These are phyloP conservation scores for Termitomyces sp. DNA, from an alignment of 768 basidiomycete genomes.

Conservation along the genomic window DNA sequence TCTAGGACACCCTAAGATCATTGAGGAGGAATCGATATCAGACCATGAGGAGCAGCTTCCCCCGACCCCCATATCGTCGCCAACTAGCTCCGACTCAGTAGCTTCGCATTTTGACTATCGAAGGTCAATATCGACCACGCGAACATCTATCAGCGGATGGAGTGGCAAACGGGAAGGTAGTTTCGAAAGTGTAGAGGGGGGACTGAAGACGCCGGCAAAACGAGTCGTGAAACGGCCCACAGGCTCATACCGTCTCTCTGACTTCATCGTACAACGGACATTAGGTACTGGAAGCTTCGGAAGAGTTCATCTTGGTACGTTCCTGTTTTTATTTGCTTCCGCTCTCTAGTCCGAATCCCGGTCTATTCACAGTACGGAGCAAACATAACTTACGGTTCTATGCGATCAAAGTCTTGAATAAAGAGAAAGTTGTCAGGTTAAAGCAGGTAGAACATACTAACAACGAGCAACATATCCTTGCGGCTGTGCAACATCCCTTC, in stretches of 20 bases:
- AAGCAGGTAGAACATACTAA: slow-evolving; percentile 99
- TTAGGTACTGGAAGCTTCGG: slow-evolving; percentile 97
- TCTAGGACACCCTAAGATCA: slow-evolving; percentile 25
- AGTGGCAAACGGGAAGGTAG: slow-evolving; percentile 33
- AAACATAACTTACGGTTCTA: slow-evolving; percentile 95
- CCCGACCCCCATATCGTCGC: slow-evolving; percentile 25
- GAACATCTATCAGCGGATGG: slow-evolving; percentile 54
- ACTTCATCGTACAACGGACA: slow-evolving; percentile 79
- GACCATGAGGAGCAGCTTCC: slow-evolving; percentile 18
- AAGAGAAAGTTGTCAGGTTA: slow-evolving; percentile 85
- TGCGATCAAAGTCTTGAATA: slow-evolving; percentile 91
- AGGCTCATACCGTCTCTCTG: slow-evolving; percentile 64
- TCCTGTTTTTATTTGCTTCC: slow-evolving; percentile 3
- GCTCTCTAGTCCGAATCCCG: slow-evolving; percentile 5
- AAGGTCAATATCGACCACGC: slow-evolving; percentile 63
- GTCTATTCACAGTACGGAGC: slow-evolving; percentile 59
- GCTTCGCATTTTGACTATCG: slow-evolving; percentile 45
- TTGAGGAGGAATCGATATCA: slow-evolving; percentile 11
- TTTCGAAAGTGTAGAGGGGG: slow-evolving; percentile 28
- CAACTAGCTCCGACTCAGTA: slow-evolving; percentile 24
- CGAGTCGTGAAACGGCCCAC: slow-evolving; percentile 42
- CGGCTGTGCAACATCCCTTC: slow-evolving; percentile 83
- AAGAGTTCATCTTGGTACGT: slow-evolving; percentile 81
- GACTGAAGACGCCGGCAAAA: slow-evolving; percentile 11
- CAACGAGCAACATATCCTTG: slow-evolving; percentile 86